Evolutionary conservation across 371 early-diverging fungal genomes (phyloP), one percentile per base, ranked within the genome.

Genomic region (Mortierella sp.): DNA sequence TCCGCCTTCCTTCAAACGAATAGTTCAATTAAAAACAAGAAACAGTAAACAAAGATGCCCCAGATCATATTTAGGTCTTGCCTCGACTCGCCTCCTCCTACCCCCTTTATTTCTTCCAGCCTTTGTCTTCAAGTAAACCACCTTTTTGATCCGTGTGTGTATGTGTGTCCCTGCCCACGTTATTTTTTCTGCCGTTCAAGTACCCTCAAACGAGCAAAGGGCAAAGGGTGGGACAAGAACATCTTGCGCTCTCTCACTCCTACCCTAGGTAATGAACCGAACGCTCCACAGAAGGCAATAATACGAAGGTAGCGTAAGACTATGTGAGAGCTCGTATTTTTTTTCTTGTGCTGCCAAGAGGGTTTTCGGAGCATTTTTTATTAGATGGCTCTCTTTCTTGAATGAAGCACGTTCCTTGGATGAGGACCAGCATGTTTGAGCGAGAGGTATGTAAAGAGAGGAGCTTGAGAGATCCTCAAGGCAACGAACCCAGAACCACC

Each of bases 361-460:
- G 61, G 61, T 61, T 31, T 61, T 61, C 61, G 61, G 61, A 61
- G 61, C 61, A 61, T 34, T 61, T 61, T 61, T 61, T 61, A 61
- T 34, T 61, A 19, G 19, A 16, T 50, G 61, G 61, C 34, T 61
- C 31, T 31, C 59, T 31, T 16, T 61, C 61, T 50, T 50, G 50
- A 50, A 50, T 50, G 16, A 50, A 50, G 61, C 61, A 61, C 61
- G 61, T 61, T 61, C 61, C 34, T 61, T 61, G 19, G 28, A 31
- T 40, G 43, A 50, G 16, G 50, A 50, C 3, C 50, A 2, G 16
- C 16, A 13, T 16, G 57, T 11, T 3, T 0, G 26, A 26, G 31
- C 3, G 31, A 14, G 59, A 28, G 31, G 50, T 50, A 50, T 11
- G 55, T 16, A 28, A 31, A 59, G 59, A 28, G 16, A 13, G 13